Conservation (phyloP, 192 early-diverging fungal genomes). For the Obelidium mucronatum region DNA sequence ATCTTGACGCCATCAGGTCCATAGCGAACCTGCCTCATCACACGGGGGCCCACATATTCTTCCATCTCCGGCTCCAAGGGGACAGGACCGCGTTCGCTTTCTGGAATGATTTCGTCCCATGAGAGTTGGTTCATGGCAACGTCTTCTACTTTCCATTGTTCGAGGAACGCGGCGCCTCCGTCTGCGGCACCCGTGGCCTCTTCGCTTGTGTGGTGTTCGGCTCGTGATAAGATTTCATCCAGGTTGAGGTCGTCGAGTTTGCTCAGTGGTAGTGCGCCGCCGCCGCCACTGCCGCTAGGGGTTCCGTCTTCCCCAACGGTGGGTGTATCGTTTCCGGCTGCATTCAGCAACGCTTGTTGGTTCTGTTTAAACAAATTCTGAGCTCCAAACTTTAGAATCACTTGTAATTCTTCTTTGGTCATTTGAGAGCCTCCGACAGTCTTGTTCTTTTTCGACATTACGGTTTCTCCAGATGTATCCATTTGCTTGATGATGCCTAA, state of each 20-base stretch:
- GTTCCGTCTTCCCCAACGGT: slow-evolving; percentile 49
- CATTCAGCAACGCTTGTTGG: slow-evolving; percentile 17
- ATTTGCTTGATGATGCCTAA: slow-evolving; percentile 94
- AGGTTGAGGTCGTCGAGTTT: slow-evolving; percentile 94
- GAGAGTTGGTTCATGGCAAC: slow-evolving; percentile 72
- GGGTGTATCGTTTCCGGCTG: slow-evolving; percentile 47
- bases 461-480: slow-evolving; percentile 90
- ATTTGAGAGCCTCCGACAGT: slow-evolving; percentile 57
- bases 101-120: slow-evolving; percentile 98
- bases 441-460: slow-evolving; percentile 57
- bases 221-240: slow-evolving; percentile 95
- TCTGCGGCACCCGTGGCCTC: slow-evolving; percentile 59
- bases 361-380: slow-evolving; percentile 94
- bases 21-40: slow-evolving; percentile 29
- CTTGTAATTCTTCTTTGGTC: slow-evolving; percentile 85
- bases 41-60: slow-evolving; percentile 35
- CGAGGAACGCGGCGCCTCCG: slow-evolving; percentile 90
- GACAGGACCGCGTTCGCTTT: slow-evolving; percentile 74
- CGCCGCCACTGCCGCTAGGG: too few species aligned
- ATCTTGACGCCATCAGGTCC: slow-evolving; percentile 35
- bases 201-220: slow-evolving; percentile 87
- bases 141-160: slow-evolving; percentile 95
- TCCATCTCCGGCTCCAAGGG: slow-evolving; percentile 68
- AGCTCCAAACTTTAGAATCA: slow-evolving; percentile 98
- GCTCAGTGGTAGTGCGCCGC: slow-evolving; percentile 36